Conservation (phyloP, 129 eudicot species). For the Gnaphalium uliginosum region DNA sequence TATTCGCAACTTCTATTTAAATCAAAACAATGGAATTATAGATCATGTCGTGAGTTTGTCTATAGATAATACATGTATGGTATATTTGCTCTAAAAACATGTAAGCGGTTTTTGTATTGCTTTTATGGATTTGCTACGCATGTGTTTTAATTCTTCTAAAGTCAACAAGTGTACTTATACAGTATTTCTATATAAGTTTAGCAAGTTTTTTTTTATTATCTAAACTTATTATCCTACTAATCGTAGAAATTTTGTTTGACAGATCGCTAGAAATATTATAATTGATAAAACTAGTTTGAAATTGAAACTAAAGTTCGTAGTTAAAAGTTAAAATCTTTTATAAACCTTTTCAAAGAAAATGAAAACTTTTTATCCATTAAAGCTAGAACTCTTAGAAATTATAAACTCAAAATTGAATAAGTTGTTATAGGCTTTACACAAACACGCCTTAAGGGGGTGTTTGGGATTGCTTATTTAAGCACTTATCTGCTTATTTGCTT, state of each 20-base stretch:
- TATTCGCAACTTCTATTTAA: background rate
- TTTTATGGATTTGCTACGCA: background rate
- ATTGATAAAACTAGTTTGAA: background rate
- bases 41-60: background rate
- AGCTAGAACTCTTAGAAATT: too few relatives aligned
- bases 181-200: background rate
- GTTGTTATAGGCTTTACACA: too few relatives aligned
- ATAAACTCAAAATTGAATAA: background rate
- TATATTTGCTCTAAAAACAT: background rate
- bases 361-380: too few relatives aligned
- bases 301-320: background rate
- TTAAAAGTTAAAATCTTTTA: too few relatives aligned
- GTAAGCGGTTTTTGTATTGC: background rate
- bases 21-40: too few relatives aligned
- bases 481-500: too few relatives aligned
- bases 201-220: background rate
- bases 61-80: background rate
- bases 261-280: too few relatives aligned
- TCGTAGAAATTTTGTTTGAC: background rate
- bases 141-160: too few relatives aligned
- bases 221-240: too few relatives aligned
- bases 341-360: background rate
- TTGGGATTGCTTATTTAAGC: too few relatives aligned
- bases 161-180: too few relatives aligned
- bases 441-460: too few relatives aligned